Evolutionary conservation across 129 eudicot species (phyloP), one percentile per base, ranked within the genome.

Genomic region (Flaveria sonorensis): DNA sequence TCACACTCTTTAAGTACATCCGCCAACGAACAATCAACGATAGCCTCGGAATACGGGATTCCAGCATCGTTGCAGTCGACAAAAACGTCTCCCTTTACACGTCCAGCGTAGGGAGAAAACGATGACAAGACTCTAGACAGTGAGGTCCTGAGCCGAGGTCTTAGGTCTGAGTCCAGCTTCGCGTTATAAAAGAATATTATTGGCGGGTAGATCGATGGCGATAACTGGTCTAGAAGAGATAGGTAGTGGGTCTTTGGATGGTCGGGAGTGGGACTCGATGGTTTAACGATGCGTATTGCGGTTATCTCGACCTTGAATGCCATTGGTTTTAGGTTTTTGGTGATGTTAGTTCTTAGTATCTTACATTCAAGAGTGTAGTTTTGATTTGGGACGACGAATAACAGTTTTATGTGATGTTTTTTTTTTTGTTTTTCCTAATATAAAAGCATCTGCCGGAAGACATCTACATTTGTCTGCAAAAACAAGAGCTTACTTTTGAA

Each of bases 191-290:
- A 86, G 74, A 82, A 73, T 21, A 82, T 52, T 48, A 71, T 71
- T 24, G 75, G 86, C 1, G 78, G 60, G 51, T 66, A 72, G 4
- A 43, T 11, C 2, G 21, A 59, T 13, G 83, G 71, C 2, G 79
- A 55, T 77, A 82, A 46, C 55, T 86, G 89, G 74, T 86, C 89
- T 39, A 82, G 15, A 50, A 82, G 73, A 11, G 86, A 82, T 55
- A 86, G 64, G 15, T 72, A 47, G 15, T 79, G 80, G 26, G 57
- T 30, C 40, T 64, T 79, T 0, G 23, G 77, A 21, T 65, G 77
- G 50, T 71, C 39, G 47, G 86, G 80, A n/a, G 84, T 76, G 15
- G 84, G 63, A 62, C 71, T n/a, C 9, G 84, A 82, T 13, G 89
- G 89, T 75, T 75, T 79, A 16, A 84, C 52, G 55, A 74, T 28